phyloP scores from a whole-genome alignment of 495 filamentous ascomycete genomes.

The Tuber aestivum region DNA sequence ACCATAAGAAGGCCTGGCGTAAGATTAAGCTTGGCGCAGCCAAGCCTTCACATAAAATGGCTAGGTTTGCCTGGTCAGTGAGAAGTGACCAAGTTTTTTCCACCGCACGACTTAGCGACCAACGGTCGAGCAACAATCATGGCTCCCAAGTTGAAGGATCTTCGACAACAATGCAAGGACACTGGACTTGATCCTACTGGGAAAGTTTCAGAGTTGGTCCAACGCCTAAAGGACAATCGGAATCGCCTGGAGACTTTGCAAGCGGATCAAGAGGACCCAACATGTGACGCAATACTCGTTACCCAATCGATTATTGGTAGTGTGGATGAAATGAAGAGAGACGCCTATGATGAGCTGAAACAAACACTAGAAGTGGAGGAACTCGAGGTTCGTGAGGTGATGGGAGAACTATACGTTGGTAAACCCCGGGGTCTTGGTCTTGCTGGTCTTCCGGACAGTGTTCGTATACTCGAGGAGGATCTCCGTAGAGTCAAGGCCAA shows the following conservation, averaged over 20 bases:
- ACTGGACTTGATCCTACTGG: not conserved
- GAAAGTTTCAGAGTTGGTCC: not conserved
- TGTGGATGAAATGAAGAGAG: constrained; percentile 9
- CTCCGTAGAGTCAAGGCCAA: not conserved
- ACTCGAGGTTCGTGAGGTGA: constrained; percentile 13
- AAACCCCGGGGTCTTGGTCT: constrained; percentile 13
- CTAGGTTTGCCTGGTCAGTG: not conserved
- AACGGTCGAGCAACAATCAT: not conserved
- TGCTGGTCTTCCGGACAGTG: not conserved
- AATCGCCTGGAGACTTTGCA: not conserved
- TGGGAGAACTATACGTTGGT: constrained; percentile 13
- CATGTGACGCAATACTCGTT: constrained; percentile 22
- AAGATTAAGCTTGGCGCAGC: not conserved
- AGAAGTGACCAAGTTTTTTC: too few species aligned
- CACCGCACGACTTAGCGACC: not conserved
- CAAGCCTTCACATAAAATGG: not conserved
- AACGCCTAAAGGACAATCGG: not conserved
- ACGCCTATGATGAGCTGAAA: constrained; percentile 14
- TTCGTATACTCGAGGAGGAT: not conserved
- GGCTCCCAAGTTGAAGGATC: not conserved
- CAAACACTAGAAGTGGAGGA: constrained; percentile 13
- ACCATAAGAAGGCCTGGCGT: not conserved
- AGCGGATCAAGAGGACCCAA: constrained; percentile 9
- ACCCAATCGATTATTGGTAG: constrained; percentile 9
- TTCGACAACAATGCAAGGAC: not conserved